Evolutionary conservation across 352 stramenopile genomes (phyloP).

Genomic region (Thraustochytrium striatum): DNA sequence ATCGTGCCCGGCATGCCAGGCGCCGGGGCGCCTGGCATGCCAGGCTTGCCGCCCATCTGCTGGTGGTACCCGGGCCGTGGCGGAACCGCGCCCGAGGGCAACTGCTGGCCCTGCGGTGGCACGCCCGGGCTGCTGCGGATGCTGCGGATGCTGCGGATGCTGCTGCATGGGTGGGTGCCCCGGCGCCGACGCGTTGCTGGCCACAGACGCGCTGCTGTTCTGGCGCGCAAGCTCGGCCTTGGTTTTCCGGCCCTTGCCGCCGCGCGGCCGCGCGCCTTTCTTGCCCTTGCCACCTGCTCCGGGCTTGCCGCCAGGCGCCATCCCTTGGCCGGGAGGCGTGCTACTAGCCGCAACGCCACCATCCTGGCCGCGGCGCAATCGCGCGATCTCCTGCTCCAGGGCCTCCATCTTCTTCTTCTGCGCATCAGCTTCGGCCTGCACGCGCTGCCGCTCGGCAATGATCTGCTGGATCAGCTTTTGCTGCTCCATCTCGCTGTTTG

Average conservation of each 20-base stretch:
- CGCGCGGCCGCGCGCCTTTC: no score
- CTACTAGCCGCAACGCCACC: neutral
- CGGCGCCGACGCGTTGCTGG: neutral
- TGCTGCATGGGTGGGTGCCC: slow-evolving; percentile 17
- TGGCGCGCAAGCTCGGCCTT: neutral
- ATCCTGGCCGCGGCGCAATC: neutral
- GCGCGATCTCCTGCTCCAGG: neutral
- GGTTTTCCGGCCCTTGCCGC: neutral
- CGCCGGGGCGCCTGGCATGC: no score
- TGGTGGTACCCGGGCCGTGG: no score
- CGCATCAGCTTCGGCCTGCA: neutral
- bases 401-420: neutral
- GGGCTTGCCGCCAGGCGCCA: no score
- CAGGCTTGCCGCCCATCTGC: no score
- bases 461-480: slow-evolving; percentile 6
- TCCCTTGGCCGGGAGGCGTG: neutral
- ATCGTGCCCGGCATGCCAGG: neutral
- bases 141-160: slow-evolving; percentile 1
- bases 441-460: neutral
- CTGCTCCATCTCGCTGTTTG: neutral
- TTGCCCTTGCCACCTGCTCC: no score
- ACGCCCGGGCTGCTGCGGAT: neutral
- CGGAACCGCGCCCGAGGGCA: no score
- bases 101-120: no score
- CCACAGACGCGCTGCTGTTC: slow-evolving; percentile 68